A percentile compares a stretch with the other conserved stretches of the same genome.
Conservation (phyloP, 345 rosid genomes). For the Camelina neglecta region DNA sequence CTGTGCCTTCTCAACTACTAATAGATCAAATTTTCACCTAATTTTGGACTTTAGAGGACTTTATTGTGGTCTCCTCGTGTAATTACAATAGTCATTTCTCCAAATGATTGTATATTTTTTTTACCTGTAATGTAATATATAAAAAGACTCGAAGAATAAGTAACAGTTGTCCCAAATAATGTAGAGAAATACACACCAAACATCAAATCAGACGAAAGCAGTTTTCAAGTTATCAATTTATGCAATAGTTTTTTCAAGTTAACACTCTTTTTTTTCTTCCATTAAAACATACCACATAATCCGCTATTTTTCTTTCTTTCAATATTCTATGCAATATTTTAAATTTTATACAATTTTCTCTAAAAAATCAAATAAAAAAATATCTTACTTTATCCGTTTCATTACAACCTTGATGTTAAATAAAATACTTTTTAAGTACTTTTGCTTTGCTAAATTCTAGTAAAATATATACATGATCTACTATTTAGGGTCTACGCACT, state of each 20-base stretch:
- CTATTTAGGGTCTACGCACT: neutral
- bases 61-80: constrained; percentile 3
- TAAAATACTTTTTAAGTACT: neutral
- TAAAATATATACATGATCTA: neutral
- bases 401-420: neutral
- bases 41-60: constrained; percentile 37
- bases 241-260: neutral
- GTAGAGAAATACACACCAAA: neutral
- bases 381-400: constrained; percentile 16
- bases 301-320: neutral
- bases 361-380: neutral
- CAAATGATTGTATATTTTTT: neutral
- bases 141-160: neutral
- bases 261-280: neutral
- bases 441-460: neutral
- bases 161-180: constrained; percentile 1
- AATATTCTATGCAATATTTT: neutral
- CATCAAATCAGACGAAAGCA: neutral
- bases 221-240: neutral
- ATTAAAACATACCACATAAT: neutral
- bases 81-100: constrained; percentile 16
- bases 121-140: neutral
- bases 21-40: constrained; percentile 39
- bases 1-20: constrained; percentile 40
- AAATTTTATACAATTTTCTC: neutral